Percentiles rank a stretch among this genome's conserved stretches.
Conservation (phyloP, 1,284 basidiomycete genomes). For the Microbotryomycetes sp. region DNA sequence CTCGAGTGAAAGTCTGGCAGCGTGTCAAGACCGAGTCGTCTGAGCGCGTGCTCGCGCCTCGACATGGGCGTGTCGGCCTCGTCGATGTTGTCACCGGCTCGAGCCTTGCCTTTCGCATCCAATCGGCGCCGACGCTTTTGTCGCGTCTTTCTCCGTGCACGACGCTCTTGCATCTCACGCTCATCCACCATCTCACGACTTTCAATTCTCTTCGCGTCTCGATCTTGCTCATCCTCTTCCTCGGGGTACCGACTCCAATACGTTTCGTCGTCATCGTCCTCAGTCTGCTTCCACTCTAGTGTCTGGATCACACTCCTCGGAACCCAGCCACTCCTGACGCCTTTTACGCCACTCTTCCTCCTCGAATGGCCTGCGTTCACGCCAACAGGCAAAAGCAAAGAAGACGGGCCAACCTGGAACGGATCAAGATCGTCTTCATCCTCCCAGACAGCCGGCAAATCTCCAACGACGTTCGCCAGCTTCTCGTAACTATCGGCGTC, state of each 20-base stretch:
- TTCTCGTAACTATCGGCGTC: slow-evolving; percentile 23
- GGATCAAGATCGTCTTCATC: slow-evolving; percentile 6
- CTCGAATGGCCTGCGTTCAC: neutral
- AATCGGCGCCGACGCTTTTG: neutral
- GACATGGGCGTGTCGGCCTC: slow-evolving; percentile 1
- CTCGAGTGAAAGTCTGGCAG: neutral
- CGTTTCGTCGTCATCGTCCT: neutral
- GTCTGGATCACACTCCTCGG: neutral
- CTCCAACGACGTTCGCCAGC: slow-evolving; percentile 5
- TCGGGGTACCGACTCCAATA: slow-evolving; percentile 4
- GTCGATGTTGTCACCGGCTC: slow-evolving; percentile 7
- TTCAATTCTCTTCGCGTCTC: slow-evolving; percentile 1
- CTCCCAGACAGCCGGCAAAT: slow-evolving; percentile 22
- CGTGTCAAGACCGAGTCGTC: slow-evolving; percentile 8
- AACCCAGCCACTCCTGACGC: neutral
- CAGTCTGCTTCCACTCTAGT: neutral
- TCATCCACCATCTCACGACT: slow-evolving; percentile 7
- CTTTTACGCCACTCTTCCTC: neutral
- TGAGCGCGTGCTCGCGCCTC: slow-evolving; percentile 8
- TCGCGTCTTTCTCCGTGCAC: neutral
- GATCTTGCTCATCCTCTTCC: neutral
- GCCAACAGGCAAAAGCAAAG: neutral
- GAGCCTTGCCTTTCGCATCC: neutral
- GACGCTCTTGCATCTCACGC: neutral
- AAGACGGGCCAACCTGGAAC: too few species aligned